phyloP scores from a whole-genome alignment of 768 basidiomycete genomes.

The Auricularia cornea region DNA sequence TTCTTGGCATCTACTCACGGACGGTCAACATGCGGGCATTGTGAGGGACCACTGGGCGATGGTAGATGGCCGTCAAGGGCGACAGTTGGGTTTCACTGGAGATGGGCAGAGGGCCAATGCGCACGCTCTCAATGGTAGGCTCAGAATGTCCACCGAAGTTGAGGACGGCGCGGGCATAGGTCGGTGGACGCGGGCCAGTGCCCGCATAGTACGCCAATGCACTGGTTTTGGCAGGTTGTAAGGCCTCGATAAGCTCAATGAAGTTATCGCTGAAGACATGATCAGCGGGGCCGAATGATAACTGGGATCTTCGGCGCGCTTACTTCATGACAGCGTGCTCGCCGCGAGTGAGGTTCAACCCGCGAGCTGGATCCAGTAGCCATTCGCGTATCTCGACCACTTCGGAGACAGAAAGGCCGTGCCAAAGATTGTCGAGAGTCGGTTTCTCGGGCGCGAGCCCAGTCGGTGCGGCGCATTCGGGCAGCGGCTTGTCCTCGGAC shows the following conservation, averaged over 20 bases:
- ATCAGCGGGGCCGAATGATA: not conserved
- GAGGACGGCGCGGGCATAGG: slow-evolving; percentile 42
- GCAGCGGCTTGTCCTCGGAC: not conserved
- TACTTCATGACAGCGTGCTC: slow-evolving; percentile 20
- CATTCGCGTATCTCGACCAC: slow-evolving; percentile 36
- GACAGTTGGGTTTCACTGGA: slow-evolving; percentile 30
- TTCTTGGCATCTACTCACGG: not conserved
- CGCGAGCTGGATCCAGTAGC: slow-evolving; percentile 33
- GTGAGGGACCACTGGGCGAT: slow-evolving; percentile 43
- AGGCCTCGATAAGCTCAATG: slow-evolving; percentile 42
- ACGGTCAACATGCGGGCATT: slow-evolving; percentile 30
- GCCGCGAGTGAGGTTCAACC: slow-evolving; percentile 40
- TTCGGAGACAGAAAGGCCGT: slow-evolving; percentile 38
- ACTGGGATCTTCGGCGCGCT: not conserved
- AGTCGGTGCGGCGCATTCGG: not conserved
- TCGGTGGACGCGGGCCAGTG: slow-evolving; percentile 21
- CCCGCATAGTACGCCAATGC: slow-evolving; percentile 38
- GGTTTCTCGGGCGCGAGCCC: not conserved
- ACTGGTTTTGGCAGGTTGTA: slow-evolving; percentile 39
- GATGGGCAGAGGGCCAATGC: slow-evolving; percentile 51
- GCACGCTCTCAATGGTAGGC: slow-evolving; percentile 44
- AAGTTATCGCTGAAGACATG: slow-evolving; percentile 35
- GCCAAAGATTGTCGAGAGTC: slow-evolving; percentile 37
- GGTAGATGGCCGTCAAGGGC: slow-evolving; percentile 44
- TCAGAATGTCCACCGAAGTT: slow-evolving; percentile 36